Base-by-base conservation (phyloP, 1,284 basidiomycete genomes). In the Sporisorium exsertum region DNA sequence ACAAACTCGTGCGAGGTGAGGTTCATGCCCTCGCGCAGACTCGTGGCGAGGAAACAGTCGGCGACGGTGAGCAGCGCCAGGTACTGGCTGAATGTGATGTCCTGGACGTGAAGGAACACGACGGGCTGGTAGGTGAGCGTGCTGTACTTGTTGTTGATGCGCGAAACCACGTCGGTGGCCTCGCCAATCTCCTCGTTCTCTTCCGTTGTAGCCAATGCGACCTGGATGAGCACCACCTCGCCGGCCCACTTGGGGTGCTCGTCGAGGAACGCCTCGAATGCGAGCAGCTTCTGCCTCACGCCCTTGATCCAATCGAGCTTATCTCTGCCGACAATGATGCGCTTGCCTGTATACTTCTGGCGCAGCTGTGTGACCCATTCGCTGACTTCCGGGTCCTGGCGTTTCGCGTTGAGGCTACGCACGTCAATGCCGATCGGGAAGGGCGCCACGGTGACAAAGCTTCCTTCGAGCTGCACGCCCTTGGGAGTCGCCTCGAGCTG, bases 371-470 rank as follows among this genome's bases (percentile, higher is more conserved):
- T 88, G 5, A 93, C 91, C 93, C 93, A 94, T 75, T 94, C 92
- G 5, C 88, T 86, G 3, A 94, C 93, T 60, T 94, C 93, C 0
- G 90, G 89, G 56, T 94, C 91, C n/a, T 88, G 88, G 79, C 91
- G 91, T 85, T 91, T 91, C 74, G 90, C 88, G 64, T 90, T 90
- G 50, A 94, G 87, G 61, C 89, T 88, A 61, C 87, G 87, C 18
- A 94, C 92, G 80, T 94, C 94, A 71, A 95, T 94, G 4, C 94
- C 94, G 90, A 95, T 94, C 0, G 93, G 92, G 86, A 94, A 94
- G 16, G 93, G 92, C 0, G 91, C 91, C 7, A 94, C 92, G 74
- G 93, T 92, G 45, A 94, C 91, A 78, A 94, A 94, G 43, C 75
- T 79, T 60, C 72, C 72, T 45, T 84, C 81, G 32, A 86, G 80